These are phyloP conservation scores for Aspergillus quadricinctus DNA, from an alignment of 2,329 filamentous ascomycete species.

Conservation along the genomic window DNA sequence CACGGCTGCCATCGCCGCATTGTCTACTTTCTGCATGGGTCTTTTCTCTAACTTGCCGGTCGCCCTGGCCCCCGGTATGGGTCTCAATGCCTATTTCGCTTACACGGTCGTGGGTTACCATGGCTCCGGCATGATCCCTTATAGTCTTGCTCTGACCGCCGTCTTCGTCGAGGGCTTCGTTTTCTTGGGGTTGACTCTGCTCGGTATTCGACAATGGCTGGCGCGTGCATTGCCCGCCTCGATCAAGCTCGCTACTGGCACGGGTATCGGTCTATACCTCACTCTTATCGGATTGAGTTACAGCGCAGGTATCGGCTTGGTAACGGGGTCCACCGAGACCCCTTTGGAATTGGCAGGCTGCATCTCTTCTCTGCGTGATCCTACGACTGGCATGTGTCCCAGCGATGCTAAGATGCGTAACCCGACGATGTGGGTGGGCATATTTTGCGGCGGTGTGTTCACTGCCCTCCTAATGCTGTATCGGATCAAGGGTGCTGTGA, in stretches of 20 bases:
- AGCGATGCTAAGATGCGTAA: constrained; percentile 70
- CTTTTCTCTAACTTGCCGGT: constrained; percentile 76
- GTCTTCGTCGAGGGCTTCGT: constrained; percentile 87
- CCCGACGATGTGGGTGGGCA: constrained; percentile 81
- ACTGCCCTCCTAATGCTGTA: constrained; percentile 80
- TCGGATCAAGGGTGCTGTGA: constrained; percentile 81
- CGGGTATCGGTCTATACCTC: constrained; percentile 80
- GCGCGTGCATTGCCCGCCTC: constrained; percentile 76
- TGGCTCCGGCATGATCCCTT: constrained; percentile 69
- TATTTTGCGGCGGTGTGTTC: constrained; percentile 78
- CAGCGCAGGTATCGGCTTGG: constrained; percentile 73
- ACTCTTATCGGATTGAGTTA: constrained; percentile 65
- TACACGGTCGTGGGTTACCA: constrained; percentile 76
- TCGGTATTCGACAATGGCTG: constrained; percentile 83
- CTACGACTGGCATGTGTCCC: constrained; percentile 54
- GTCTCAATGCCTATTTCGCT: constrained; percentile 82
- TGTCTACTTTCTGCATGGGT: constrained; percentile 80
- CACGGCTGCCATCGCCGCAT: constrained; percentile 74
- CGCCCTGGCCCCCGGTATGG: constrained; percentile 70
- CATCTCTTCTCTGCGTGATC: constrained; percentile 44
- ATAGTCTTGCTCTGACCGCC: constrained; percentile 71
- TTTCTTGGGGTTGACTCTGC: constrained; percentile 72
- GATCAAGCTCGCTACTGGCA: constrained; percentile 82
- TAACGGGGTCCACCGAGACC: constrained; percentile 64
- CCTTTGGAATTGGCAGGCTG: constrained; percentile 76